Conservation (phyloP, 345 rosid species). For the Moringa oleifera region DNA sequence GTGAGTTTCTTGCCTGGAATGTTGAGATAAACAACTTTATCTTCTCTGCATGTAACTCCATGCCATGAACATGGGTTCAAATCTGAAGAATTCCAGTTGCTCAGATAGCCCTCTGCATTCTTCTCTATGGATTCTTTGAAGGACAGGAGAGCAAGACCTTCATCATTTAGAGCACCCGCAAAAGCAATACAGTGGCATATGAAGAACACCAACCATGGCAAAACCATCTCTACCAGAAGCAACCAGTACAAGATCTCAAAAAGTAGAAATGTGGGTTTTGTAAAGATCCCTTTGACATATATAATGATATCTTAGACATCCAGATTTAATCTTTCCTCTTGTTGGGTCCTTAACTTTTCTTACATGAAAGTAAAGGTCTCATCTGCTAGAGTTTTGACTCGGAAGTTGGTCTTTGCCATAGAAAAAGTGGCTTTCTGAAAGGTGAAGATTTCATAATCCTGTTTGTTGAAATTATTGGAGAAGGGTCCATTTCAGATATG, state of each 20-base stretch:
- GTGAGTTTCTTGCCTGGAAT: slow-evolving; percentile 47
- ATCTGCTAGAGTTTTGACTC: slow-evolving; percentile 13
- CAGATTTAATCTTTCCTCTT: slow-evolving; percentile 5
- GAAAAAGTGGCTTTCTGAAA: not conserved
- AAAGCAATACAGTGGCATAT: slow-evolving; percentile 16
- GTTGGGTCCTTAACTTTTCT: not conserved
- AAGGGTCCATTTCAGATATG: not conserved
- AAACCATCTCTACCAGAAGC: slow-evolving; percentile 28
- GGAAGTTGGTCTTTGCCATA: slow-evolving; percentile 15
- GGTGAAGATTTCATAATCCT: not conserved
- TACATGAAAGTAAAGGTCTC: not conserved
- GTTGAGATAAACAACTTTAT: slow-evolving; percentile 41
- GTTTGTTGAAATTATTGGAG: not conserved
- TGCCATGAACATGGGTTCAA: slow-evolving; percentile 67
- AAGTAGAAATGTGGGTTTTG: slow-evolving; percentile 3
- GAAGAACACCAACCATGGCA: slow-evolving; percentile 21
- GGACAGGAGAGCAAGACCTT: slow-evolving; percentile 56
- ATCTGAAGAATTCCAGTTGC: slow-evolving; percentile 56
- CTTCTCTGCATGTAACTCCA: slow-evolving; percentile 54
- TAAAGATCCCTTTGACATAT: not conserved
- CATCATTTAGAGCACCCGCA: slow-evolving; percentile 46
- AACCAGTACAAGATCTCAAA: not conserved
- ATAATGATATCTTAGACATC: not conserved
- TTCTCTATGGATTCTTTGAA: slow-evolving; percentile 40
- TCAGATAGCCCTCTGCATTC: slow-evolving; percentile 32